Evolutionary conservation across 2,329 filamentous ascomycete species (phyloP).

Genomic region (Ceratocystis albifundus): DNA sequence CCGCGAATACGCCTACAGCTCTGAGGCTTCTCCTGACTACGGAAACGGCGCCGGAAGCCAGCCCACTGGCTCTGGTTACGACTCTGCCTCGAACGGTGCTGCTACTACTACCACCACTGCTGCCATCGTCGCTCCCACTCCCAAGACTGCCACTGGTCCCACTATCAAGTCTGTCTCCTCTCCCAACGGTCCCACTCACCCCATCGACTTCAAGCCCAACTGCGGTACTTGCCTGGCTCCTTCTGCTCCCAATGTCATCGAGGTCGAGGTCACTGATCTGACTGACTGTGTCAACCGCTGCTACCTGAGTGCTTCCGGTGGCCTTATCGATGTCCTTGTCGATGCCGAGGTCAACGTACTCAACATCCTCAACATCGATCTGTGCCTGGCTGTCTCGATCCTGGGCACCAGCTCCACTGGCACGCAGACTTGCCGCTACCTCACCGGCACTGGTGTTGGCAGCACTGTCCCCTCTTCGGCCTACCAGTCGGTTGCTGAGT

Average conservation of each 20-base stretch:
- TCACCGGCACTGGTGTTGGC: constrained; percentile 17
- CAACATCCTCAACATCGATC: constrained; percentile 25
- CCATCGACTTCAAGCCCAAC: constrained; percentile 47
- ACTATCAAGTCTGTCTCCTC: not conserved
- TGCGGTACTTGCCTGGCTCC: constrained; percentile 25
- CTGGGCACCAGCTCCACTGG: constrained; percentile 13
- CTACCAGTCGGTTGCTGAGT: not conserved
- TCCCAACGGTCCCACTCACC: constrained; percentile 40
- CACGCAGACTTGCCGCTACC: constrained; percentile 20
- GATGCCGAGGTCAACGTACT: constrained; percentile 25
- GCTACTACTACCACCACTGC: not conserved
- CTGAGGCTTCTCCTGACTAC: not conserved
- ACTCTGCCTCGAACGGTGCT: not conserved
- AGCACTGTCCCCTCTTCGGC: constrained; percentile 10
- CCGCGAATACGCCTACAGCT: not conserved
- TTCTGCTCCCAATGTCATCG: constrained; percentile 11
- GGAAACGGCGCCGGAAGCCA: not conserved
- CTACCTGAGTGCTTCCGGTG: constrained; percentile 18
- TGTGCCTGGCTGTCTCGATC: constrained; percentile 22
- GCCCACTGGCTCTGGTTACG: not conserved
- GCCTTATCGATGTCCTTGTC: constrained; percentile 17
- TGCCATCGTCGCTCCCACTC: not conserved
- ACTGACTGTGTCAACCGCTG: constrained; percentile 22
- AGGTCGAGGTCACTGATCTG: constrained; percentile 15
- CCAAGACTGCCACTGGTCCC: not conserved